These are phyloP conservation scores for Magnaporthiopsis incrustans DNA, from an alignment of 2,329 filamentous ascomycete genomes.

Conservation along the genomic window DNA sequence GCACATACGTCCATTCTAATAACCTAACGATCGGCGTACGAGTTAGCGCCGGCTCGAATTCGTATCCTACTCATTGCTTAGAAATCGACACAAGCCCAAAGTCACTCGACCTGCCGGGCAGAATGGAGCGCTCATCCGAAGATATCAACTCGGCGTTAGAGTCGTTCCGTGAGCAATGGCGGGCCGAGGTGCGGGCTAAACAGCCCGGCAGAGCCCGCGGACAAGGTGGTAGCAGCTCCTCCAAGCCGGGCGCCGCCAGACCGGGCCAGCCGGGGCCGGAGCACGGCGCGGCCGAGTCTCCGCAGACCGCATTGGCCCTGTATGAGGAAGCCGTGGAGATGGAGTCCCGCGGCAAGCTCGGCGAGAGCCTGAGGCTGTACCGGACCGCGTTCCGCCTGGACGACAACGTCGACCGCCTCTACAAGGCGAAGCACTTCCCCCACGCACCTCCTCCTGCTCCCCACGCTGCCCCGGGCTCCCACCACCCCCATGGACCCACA, in stretches of 20 bases:
- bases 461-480: constrained; percentile 9
- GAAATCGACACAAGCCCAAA: not conserved
- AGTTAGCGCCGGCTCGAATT: not conserved
- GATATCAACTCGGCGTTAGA: constrained; percentile 65
- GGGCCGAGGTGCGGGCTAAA: constrained; percentile 60
- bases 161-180: constrained; percentile 79
- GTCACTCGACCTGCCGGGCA: not conserved
- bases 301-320: constrained; percentile 67
- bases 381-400: constrained; percentile 90
- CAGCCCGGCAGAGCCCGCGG: constrained; percentile 13
- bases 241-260: not conserved
- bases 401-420: constrained; percentile 71
- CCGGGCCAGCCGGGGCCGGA: not conserved
- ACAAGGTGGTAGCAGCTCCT: not conserved
- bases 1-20: not conserved
- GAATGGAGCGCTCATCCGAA: constrained; percentile 19
- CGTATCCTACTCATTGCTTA: not conserved
- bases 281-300: not conserved
- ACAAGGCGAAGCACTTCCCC: constrained; percentile 80
- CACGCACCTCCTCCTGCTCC: constrained; percentile 40
- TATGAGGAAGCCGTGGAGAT: constrained; percentile 88
- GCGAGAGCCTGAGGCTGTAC: constrained; percentile 83
- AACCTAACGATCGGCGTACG: not conserved
- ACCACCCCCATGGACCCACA: constrained; percentile 11
- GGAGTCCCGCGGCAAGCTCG: constrained; percentile 75